Evolutionary conservation across 2,329 filamentous ascomycete species (phyloP).

Genomic region (Phaeomoniella chlamydospora): DNA sequence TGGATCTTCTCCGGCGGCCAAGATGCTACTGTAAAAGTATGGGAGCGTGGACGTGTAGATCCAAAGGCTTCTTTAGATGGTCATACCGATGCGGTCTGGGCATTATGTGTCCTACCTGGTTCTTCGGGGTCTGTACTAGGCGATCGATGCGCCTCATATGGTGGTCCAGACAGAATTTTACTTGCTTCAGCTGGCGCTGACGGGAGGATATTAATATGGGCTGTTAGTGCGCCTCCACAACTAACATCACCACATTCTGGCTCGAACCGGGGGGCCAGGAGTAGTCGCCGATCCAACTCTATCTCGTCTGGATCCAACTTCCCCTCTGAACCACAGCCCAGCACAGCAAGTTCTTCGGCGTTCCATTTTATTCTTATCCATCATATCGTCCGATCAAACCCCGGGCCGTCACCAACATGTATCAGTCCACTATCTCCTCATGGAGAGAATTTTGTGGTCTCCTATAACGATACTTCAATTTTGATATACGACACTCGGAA

Average conservation of each 20-base stretch:
- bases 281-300: slow-evolving; percentile 75
- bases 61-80: slow-evolving; percentile 89
- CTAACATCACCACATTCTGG: slow-evolving; percentile 66
- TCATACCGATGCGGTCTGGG: slow-evolving; percentile 93
- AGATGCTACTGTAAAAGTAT: slow-evolving; percentile 82
- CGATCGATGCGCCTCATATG: slow-evolving; percentile 53
- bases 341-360: slow-evolving; percentile 66
- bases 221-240: slow-evolving; percentile 80
- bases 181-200: slow-evolving; percentile 88
- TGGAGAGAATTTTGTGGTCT: slow-evolving; percentile 83
- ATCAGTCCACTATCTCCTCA: slow-evolving; percentile 76
- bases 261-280: slow-evolving; percentile 51
- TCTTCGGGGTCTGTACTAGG: slow-evolving; percentile 72
- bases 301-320: slow-evolving; percentile 91
- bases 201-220: slow-evolving; percentile 85
- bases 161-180: slow-evolving; percentile 70
- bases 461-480: slow-evolving; percentile 79
- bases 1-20: slow-evolving; percentile 98
- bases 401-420: slow-evolving; percentile 66
- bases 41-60: slow-evolving; percentile 88
- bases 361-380: slow-evolving; percentile 84
- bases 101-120: slow-evolving; percentile 78
- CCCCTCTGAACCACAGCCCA: slow-evolving; percentile 79
- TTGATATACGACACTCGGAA: slow-evolving; percentile 85
- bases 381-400: slow-evolving; percentile 59